Percentiles rank a stretch among this genome's conserved stretches.
Conservation (phyloP, 768 basidiomycete genomes). For the Cubamyces lactineus region DNA sequence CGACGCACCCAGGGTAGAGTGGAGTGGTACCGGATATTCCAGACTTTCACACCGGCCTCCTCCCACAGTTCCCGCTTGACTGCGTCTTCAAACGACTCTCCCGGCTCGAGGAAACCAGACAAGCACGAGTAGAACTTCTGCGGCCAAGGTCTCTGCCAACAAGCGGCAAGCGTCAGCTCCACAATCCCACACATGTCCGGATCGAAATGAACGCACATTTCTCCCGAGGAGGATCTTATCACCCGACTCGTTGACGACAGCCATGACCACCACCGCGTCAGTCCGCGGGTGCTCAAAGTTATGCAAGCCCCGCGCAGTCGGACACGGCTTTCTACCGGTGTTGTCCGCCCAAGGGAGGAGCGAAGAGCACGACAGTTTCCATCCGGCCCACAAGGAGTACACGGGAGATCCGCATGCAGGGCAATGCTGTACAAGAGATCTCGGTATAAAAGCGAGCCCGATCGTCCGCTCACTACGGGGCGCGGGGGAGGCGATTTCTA, state of each 20-base stretch:
- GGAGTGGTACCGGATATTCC: slow-evolving; percentile 83
- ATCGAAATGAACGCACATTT: slow-evolving; percentile 54
- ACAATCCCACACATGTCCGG: background rate
- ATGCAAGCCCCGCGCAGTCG: slow-evolving; percentile 80
- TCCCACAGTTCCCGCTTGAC: slow-evolving; percentile 94
- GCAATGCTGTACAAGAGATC: slow-evolving; percentile 65
- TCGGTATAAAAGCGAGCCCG: background rate
- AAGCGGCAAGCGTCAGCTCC: background rate
- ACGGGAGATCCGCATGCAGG: slow-evolving; percentile 81
- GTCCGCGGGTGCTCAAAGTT: slow-evolving; percentile 86
- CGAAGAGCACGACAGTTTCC: slow-evolving; percentile 86
- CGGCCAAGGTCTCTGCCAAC: slow-evolving; percentile 62
- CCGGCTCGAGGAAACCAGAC: slow-evolving; percentile 94
- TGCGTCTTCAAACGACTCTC: slow-evolving; percentile 92
- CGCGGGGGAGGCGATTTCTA: slow-evolving; percentile 13
- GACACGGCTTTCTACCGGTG: slow-evolving; percentile 64
- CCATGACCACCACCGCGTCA: slow-evolving; percentile 91
- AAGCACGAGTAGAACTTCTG: slow-evolving; percentile 76
- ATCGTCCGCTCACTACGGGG: background rate
- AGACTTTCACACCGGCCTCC: slow-evolving; percentile 87
- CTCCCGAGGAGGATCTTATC: slow-evolving; percentile 88
- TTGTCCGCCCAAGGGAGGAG: slow-evolving; percentile 77
- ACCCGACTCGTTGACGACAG: slow-evolving; percentile 75
- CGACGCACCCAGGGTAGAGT: slow-evolving; percentile 81
- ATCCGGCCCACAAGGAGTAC: slow-evolving; percentile 92